phyloP scores from a whole-genome alignment of 2,329 filamentous ascomycete species.

The Fusarium lyarnte region DNA sequence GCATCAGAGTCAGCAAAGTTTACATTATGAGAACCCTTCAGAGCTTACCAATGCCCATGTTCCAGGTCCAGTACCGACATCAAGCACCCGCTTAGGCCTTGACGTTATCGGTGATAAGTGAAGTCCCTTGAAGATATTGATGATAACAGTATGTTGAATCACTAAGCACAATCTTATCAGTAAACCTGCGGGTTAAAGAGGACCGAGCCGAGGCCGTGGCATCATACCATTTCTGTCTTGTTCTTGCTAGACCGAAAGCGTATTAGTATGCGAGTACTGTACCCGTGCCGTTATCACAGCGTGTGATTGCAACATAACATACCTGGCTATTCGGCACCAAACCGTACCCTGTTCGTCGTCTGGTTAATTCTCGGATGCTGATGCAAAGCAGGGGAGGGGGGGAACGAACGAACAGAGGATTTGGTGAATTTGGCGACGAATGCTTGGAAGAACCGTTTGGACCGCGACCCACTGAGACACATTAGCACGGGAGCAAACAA shows the following conservation, averaged over 20 bases:
- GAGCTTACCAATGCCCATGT: slow-evolving; percentile 34
- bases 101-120: slow-evolving; percentile 29
- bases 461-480: slow-evolving; percentile 23
- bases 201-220: neutral
- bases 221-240: slow-evolving; percentile 38
- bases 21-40: accelerated
- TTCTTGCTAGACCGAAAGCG: slow-evolving; percentile 29
- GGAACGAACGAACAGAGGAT: slow-evolving; percentile 31
- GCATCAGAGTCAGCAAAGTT: neutral
- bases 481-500: slow-evolving; percentile 19
- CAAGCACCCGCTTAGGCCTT: slow-evolving; percentile 31
- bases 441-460: slow-evolving; percentile 36
- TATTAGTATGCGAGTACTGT: neutral
- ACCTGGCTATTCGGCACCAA: slow-evolving; percentile 34
- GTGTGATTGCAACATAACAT: neutral
- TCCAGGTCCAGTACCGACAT: slow-evolving; percentile 34
- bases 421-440: slow-evolving; percentile 37
- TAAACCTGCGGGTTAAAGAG: neutral
- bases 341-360: slow-evolving; percentile 26
- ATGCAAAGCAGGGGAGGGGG: neutral
- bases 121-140: slow-evolving; percentile 36
- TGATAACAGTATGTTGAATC: slow-evolving; percentile 36
- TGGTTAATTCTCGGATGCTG: slow-evolving; percentile 5
- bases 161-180: slow-evolving; percentile 28
- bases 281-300: neutral